phyloP scores from a whole-genome alignment of 169 alveolate genomes.

The Eimeria maxima region DNA sequence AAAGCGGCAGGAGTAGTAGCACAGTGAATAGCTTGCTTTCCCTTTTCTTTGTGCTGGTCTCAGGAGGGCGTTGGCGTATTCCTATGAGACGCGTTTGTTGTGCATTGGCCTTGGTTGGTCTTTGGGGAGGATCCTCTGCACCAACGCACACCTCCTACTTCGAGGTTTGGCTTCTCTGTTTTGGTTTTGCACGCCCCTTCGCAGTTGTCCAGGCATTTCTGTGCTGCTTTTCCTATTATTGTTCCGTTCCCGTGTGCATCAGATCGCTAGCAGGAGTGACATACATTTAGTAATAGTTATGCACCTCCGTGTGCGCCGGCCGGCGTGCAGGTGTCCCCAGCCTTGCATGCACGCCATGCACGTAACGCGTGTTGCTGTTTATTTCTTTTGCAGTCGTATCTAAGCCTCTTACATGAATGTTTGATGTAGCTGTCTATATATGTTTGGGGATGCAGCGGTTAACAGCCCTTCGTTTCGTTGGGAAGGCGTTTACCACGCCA shows the following conservation, averaged over 20 bases:
- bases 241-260: not conserved
- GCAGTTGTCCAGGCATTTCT: too few relatives aligned
- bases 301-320: not conserved
- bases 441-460: conserved; percentile 2
- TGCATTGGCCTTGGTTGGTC: conserved; percentile 82
- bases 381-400: too few relatives aligned
- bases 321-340: not conserved
- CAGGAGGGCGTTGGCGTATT: conserved; percentile 65
- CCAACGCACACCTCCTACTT: conserved; percentile 36
- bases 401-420: too few relatives aligned
- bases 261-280: not conserved
- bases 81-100: conserved; percentile 74
- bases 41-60: not conserved
- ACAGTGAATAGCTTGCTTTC: not conserved
- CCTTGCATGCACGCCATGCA: not conserved
- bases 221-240: not conserved
- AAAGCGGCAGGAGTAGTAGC: not conserved
- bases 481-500: conserved; percentile 17
- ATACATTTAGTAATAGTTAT: not conserved
- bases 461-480: conserved; percentile 20
- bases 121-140: conserved; percentile 63
- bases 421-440: not conserved
- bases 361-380: too few relatives aligned
- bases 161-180: conserved; percentile 63
- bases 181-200: too few relatives aligned